phyloP scores from a whole-genome alignment of 176 grass and related monocot genomes.

The Raddia distichophylla region DNA sequence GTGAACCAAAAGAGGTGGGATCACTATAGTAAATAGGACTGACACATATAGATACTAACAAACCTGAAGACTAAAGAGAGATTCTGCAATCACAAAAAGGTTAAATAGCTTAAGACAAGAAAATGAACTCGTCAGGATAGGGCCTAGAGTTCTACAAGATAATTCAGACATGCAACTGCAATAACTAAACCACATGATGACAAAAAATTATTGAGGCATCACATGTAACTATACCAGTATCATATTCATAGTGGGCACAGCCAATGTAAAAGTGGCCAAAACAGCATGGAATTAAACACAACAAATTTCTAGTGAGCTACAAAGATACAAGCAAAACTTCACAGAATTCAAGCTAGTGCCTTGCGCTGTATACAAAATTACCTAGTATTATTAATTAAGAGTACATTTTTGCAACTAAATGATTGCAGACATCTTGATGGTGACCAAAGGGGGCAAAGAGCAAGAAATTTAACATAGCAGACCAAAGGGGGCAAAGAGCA shows the following conservation, averaged over 20 bases:
- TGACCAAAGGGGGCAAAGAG: not conserved
- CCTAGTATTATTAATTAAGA: slow-evolving; percentile 8
- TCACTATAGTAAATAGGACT: slow-evolving; percentile 11
- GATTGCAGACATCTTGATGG: not conserved
- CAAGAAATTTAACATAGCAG: not conserved
- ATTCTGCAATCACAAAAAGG: not conserved
- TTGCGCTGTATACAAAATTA: slow-evolving; percentile 9
- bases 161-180: slow-evolving; percentile 13
- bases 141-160: not conserved
- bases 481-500: not conserved
- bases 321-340: not conserved
- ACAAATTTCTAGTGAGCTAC: not conserved
- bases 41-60: slow-evolving; percentile 1
- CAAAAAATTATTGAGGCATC: slow-evolving; percentile 5
- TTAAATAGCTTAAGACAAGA: slow-evolving; percentile 20
- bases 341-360: not conserved
- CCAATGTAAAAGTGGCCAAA: slow-evolving; percentile 14
- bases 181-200: not conserved
- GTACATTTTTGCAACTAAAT: not conserved
- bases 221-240: not conserved
- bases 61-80: not conserved
- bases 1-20: not conserved
- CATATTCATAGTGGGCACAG: not conserved
- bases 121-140: not conserved
- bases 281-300: not conserved